phyloP scores from a whole-genome alignment of 805 yeast genomes.

The Yamadazyma endophytica region DNA sequence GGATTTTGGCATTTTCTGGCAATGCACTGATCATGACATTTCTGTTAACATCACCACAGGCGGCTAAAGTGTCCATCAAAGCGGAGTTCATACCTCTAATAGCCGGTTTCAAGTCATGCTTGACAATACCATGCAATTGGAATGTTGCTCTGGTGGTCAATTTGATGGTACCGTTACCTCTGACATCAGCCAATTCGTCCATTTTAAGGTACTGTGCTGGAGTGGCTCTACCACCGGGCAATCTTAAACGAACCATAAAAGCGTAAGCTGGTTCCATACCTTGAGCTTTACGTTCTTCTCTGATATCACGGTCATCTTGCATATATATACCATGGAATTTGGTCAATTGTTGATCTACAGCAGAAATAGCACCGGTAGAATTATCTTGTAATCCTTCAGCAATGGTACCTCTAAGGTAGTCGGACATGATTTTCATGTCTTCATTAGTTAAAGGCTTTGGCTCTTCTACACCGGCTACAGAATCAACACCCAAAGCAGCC shows the following conservation, averaged over 20 bases:
- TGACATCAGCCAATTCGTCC: constrained; percentile 72
- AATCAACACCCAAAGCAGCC: constrained; percentile 86
- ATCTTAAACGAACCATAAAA: constrained; percentile 94
- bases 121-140: constrained; percentile 93
- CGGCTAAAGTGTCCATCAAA: constrained; percentile 91
- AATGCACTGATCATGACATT: constrained; percentile 91
- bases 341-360: constrained; percentile 89
- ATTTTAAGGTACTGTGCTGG: constrained; percentile 86
- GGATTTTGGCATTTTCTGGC: constrained; percentile 80
- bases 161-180: constrained; percentile 92
- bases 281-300: constrained; percentile 87
- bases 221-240: constrained; percentile 88
- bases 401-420: constrained; percentile 89
- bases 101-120: constrained; percentile 82
- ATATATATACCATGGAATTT: constrained; percentile 97
- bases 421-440: constrained; percentile 86
- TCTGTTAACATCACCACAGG: constrained; percentile 98
- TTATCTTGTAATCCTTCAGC: constrained; percentile 78
- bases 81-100: constrained; percentile 90
- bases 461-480: constrained; percentile 76
- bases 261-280: constrained; percentile 94
- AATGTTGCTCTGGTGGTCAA: constrained; percentile 95
- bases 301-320: constrained; percentile 96
- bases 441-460: constrained; percentile 91
- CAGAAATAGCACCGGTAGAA: constrained; percentile 86